Evolutionary conservation across 768 basidiomycete species (phyloP).

Genomic region (Leccinum fibrillosum): DNA sequence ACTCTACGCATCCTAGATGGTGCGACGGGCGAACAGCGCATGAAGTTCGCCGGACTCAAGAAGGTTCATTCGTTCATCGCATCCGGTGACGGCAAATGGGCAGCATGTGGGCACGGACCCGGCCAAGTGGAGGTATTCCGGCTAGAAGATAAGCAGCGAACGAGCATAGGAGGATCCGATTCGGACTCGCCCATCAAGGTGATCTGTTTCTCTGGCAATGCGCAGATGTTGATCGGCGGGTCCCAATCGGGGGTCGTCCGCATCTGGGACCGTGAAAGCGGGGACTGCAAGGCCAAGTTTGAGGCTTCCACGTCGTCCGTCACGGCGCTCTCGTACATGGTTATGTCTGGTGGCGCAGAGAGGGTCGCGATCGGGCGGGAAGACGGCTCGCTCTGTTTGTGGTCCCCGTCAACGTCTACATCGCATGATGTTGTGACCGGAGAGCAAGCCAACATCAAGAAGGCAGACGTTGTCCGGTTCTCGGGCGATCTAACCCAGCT

Average conservation of each 20-base stretch:
- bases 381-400: too few species aligned
- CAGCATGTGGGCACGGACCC: slow-evolving; percentile 9
- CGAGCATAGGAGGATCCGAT: background rate
- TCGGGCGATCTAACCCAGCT: slow-evolving; percentile 5
- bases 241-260: slow-evolving; percentile 11
- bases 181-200: background rate
- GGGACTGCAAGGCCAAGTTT: slow-evolving; percentile 9
- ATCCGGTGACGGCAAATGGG: slow-evolving; percentile 1
- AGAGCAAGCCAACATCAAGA: slow-evolving; percentile 6
- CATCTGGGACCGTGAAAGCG: slow-evolving; percentile 20
- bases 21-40: slow-evolving; percentile 4
- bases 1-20: slow-evolving; percentile 11
- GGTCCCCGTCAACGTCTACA: too few species aligned
- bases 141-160: background rate
- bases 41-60: slow-evolving; percentile 12
- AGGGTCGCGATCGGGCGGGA: too few species aligned
- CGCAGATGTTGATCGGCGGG: slow-evolving; percentile 15
- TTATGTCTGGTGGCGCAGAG: too few species aligned
- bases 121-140: slow-evolving; percentile 3
- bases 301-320: slow-evolving; percentile 6
- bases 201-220: slow-evolving; percentile 18
- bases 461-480: slow-evolving; percentile 9
- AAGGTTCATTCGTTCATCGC: background rate
- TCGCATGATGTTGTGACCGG: too few species aligned
- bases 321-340: slow-evolving; percentile 14